Base-by-base conservation (phyloP, 768 basidiomycete species). In the Fistulinella prunicolor region DNA sequence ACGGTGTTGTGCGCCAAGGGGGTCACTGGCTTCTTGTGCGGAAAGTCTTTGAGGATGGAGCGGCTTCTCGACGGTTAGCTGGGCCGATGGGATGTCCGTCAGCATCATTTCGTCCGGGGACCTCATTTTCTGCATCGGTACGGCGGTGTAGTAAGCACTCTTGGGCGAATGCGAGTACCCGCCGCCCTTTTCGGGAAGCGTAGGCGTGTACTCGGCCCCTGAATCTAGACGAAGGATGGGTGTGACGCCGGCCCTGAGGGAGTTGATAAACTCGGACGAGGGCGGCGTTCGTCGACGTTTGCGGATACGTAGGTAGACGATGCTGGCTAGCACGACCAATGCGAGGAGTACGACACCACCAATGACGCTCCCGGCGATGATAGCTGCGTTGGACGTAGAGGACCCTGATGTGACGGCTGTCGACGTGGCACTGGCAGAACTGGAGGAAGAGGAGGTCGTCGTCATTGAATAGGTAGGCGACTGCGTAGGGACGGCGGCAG, bases 251-350 rank as follows among this genome's bases (percentile, higher is more conserved):
- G 42, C 50, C 37, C 46, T 53, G 44, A 64, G 47, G 24, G 62
- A 61, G 19, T 65, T 60, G 35, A 79, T 63, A 61, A 84, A 85
- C 53, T 83, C 82, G 16, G 80, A 72, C 14, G 82, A 82, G 4
- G 85, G 84, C 1, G 81, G 72, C n/a, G 67, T 71, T 42, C 68
- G 73, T 21, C 60, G 69, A 35, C 69, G 70, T 17, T 46, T 47
- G 19, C 74, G 74, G 16, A 72, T 68, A 35, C 74, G 76, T 13
- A 73, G 56, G 51, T 74, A 59, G 38, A 78, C 32, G 40, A 81
- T 49, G n/a, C 69, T 26, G 26, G 56, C 67, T 8, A 73, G 44
- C 6, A 61, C 38, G 14, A 73, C 28, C 38, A 77, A 54, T 9
- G 65, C 50, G 46, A 79, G 51, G 36, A 76, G 50, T 9, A 73